phyloP scores from a whole-genome alignment of 169 alveolate species.

The Eimeria praecox region DNA sequence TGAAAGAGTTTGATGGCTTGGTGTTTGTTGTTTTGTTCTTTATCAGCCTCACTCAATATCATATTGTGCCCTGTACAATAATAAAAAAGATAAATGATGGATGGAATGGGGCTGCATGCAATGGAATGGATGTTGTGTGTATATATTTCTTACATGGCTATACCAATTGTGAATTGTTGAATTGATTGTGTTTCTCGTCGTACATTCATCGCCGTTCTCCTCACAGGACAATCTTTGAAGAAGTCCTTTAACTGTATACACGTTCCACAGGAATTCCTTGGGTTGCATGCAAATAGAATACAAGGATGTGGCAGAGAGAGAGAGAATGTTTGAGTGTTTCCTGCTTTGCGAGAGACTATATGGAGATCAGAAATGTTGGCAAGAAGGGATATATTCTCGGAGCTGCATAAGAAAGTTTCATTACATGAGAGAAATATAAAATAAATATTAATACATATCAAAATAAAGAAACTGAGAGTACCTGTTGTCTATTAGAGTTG shows the following conservation, averaged over 20 bases:
- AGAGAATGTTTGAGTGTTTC: neutral
- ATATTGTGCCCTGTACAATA: neutral
- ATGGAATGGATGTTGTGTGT: neutral
- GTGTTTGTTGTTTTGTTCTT: neutral
- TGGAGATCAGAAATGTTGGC: neutral
- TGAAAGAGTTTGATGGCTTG: too few relatives aligned
- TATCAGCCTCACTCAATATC: slow-evolving; percentile 15
- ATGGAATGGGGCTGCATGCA: too few relatives aligned
- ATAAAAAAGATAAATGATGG: neutral
- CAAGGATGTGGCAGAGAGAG: neutral
- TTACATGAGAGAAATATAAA: too few relatives aligned
- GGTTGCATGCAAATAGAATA: neutral
- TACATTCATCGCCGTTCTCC: neutral
- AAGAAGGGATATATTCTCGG: neutral
- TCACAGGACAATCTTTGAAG: slow-evolving; percentile 6
- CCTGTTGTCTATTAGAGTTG: too few relatives aligned
- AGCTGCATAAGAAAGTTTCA: neutral
- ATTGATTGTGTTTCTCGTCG: neutral
- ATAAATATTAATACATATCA: too few relatives aligned
- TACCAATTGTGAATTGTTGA: neutral
- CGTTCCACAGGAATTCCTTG: slow-evolving; percentile 1
- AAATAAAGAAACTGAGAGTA: too few relatives aligned
- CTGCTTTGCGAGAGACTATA: neutral
- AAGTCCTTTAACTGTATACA: neutral
- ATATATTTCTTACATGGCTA: neutral